Evolutionary conservation across 1,139 yeast species (phyloP), one percentile per base, ranked within the genome.

Genomic region (Diutina siamensis): DNA sequence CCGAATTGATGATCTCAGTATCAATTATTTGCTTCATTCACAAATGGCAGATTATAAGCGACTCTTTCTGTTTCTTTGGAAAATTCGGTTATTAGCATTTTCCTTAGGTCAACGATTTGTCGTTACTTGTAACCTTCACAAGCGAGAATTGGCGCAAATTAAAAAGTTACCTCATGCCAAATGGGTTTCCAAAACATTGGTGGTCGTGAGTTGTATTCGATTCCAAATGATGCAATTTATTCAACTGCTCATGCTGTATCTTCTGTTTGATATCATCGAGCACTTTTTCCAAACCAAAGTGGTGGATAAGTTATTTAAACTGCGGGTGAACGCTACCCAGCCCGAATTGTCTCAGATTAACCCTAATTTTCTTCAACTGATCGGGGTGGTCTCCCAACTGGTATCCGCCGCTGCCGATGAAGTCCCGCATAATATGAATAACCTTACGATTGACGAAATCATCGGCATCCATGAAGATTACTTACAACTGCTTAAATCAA

Each of bases 241-340:
- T 44, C 65, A 66, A 44, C 60, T 65, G 1, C 52, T 79, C 8
- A 60, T 67, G 31, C 61, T 62, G 22, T 76, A 68, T 50, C 62
- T 78, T 18, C 64, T 74, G 20, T 64, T 60, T 51, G 78, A 76
- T 48, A 62, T 78, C 17, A 68, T 78, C 35, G 78, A 76, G 40
- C 55, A 57, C n/a, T 68, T 64, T 46, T 76, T 64, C 48, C 49
- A 61, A 2, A 53, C 55, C 18, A 56, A 70, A 32, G 55, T 64
- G 17, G 51, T 51, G 38, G 58, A 48, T 46, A 60, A 52, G 47
- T 48, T 60, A 15, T 62, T 61, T 53, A 53, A 52, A 40, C 52
- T 51, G 34, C 46, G 48, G 38, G 38, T 38, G 2, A 25, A 22
- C 19, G 25, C 12, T 18, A 34, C 2, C 10, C 44, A 40, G 18